Percentiles rank a stretch among this genome's conserved stretches.
phyloP scores from a whole-genome alignment of 495 filamentous ascomycete genomes.

The Tuber brumale region DNA sequence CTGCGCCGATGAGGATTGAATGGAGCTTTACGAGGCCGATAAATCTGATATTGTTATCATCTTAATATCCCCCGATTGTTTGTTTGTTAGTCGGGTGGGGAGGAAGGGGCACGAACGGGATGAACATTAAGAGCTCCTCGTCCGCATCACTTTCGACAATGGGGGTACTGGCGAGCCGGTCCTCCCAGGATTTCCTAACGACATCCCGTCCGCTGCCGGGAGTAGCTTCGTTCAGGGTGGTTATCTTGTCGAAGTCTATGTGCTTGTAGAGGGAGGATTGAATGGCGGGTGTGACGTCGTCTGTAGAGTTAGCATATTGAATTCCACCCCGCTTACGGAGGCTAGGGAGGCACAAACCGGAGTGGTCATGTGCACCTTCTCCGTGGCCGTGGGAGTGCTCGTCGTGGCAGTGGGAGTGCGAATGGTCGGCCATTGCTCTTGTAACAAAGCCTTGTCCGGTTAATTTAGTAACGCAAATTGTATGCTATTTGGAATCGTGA shows the following conservation, averaged over 20 bases:
- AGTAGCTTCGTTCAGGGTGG: slow-evolving; percentile 72
- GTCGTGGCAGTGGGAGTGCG: slow-evolving; percentile 35
- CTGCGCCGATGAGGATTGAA: slow-evolving; percentile 74
- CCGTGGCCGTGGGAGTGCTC: slow-evolving; percentile 42
- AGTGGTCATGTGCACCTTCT: slow-evolving; percentile 45
- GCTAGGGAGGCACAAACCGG: slow-evolving; percentile 23
- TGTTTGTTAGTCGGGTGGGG: not conserved
- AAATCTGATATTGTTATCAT: slow-evolving; percentile 56
- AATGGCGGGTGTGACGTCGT: slow-evolving; percentile 83
- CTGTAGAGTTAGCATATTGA: slow-evolving; percentile 52
- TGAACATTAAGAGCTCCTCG: slow-evolving; percentile 84
- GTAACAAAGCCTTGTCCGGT: not conserved
- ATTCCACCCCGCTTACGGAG: not conserved
- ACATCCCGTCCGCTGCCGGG: slow-evolving; percentile 64
- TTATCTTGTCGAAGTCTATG: slow-evolving; percentile 79
- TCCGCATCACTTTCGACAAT: slow-evolving; percentile 80
- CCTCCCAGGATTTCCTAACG: slow-evolving; percentile 83
- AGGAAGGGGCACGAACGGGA: slow-evolving; percentile 61
- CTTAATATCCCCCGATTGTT: not conserved
- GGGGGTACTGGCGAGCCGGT: slow-evolving; percentile 62
- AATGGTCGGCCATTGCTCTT: slow-evolving; percentile 26
- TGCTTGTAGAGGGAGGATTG: slow-evolving; percentile 84
- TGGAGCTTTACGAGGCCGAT: slow-evolving; percentile 89
- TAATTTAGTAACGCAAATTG: not conserved
- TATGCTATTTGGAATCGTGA: not conserved